phyloP scores from a whole-genome alignment of 2,329 filamentous ascomycete species.

The Cercospora sp. region DNA sequence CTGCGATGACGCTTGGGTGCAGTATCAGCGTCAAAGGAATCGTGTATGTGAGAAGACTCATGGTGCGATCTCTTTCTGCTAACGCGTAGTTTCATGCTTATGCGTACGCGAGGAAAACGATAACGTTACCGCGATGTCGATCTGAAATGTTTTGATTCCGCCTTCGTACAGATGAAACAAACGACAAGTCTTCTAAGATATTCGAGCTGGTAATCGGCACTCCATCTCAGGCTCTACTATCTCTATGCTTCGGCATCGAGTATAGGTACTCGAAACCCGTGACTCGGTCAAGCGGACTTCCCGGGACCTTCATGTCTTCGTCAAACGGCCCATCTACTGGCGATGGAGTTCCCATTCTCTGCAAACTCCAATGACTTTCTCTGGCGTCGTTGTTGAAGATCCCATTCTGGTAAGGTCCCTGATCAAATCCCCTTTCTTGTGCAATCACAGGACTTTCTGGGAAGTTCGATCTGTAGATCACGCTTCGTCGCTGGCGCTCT shows the following conservation, averaged over 20 bases:
- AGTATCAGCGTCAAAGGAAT: too few species aligned
- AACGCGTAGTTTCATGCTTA: too few species aligned
- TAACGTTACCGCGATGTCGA: too few species aligned
- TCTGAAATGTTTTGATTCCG: too few species aligned
- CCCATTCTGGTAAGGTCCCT: background rate
- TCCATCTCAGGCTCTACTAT: background rate
- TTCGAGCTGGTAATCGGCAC: background rate
- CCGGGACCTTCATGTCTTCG: background rate
- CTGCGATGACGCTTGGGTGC: too few species aligned
- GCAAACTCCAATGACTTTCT: slow-evolving; percentile 6
- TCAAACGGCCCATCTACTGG: background rate
- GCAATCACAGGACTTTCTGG: background rate
- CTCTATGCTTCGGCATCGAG: slow-evolving; percentile 1
- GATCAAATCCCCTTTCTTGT: background rate
- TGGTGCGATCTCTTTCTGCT: too few species aligned
- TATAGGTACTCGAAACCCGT: slow-evolving; percentile 2
- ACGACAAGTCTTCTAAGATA: background rate
- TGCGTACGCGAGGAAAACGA: too few species aligned
- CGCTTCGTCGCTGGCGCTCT: background rate
- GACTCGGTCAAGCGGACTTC: background rate
- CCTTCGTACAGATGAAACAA: background rate
- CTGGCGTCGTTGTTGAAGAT: background rate
- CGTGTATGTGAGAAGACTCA: too few species aligned
- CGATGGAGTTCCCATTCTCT: background rate
- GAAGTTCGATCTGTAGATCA: background rate